Evolutionary conservation across 805 yeast genomes (phyloP), one percentile per base, ranked within the genome.

Genomic region (Scheffersomyces coipomensis): DNA sequence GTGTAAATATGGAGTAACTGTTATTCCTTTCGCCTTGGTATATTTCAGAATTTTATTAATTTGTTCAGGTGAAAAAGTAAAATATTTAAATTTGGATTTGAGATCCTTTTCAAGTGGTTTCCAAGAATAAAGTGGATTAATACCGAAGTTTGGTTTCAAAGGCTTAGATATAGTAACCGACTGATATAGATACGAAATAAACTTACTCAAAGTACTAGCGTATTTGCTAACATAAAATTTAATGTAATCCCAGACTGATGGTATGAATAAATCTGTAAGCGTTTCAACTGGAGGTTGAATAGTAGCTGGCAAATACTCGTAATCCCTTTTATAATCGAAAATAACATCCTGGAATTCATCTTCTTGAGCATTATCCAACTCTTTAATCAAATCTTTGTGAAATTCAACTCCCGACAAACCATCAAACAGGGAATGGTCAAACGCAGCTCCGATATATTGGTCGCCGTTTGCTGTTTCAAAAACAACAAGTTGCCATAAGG

Each of bases 391-490:
- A 17, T 54, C 52, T 18, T 47, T 45, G 27, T 62, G 67, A 41
- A 66, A 60, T 35, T 49, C 52, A 13, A 46, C 44, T 1, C 61
- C 66, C 3, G 65, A 53, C 8, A 49, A 45, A 2, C 69, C 71
- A 45, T 64, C 70, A 34, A 48, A 56, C 11, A 59, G 37, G 4
- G 56, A 26, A 39, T 55, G 68, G 29, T 62, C 64, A 42, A 52
- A 58, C 26, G 34, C 39, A 33, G 58, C 44, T 16, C 55, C 29
- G 9, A 55, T 12, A 37, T 46, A 45, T 30, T 48, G 55, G 12
- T 23, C 39, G 3, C 37, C 43, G 21, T 24, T 22, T 1, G 30
- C 22, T 17, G 38, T 33, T 19, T 51, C 51, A 26, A 37, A 45
- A 2, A 57, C 47, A 30, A 45, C 24, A 6, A 56, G 25, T 29